These are phyloP conservation scores for Cyphellophora attinorum DNA, from an alignment of 2,329 filamentous ascomycete species.

Conservation along the genomic window DNA sequence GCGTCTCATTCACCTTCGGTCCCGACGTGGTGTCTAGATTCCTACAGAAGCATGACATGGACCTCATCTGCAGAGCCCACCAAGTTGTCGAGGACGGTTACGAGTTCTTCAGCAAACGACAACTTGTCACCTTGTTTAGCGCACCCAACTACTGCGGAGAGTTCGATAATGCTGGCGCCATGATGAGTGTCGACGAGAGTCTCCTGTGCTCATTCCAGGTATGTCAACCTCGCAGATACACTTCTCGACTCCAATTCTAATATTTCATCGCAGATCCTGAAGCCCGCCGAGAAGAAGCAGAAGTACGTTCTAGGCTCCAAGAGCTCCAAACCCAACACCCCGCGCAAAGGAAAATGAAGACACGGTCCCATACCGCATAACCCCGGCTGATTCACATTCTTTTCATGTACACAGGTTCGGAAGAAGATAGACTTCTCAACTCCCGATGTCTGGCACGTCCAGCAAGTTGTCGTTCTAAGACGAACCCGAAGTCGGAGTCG, in stretches of 20 bases:
- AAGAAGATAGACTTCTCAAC: conserved; percentile 61
- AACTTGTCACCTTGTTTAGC: conserved; percentile 94
- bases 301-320: conserved; percentile 85
- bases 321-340: conserved; percentile 57
- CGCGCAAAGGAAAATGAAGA: conserved; percentile 63
- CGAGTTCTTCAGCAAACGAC: conserved; percentile 98
- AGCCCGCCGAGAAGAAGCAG: conserved; percentile 99
- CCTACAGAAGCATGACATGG: conserved; percentile 99
- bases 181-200: conserved; percentile 99
- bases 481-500: background rate
- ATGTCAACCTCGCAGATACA: conserved; percentile 16
- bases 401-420: conserved; percentile 83
- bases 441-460: background rate
- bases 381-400: conserved; percentile 43
- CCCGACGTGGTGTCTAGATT: conserved; percentile 96
- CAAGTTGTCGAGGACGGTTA: conserved; percentile 99
- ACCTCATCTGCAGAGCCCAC: conserved; percentile 95
- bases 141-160: conserved; percentile 99
- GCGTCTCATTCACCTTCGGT: conserved; percentile 97
- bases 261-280: conserved; percentile 63
- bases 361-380: conserved; percentile 3
- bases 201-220: conserved; percentile 98
- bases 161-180: conserved; percentile 97
- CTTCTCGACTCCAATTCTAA: conserved; percentile 4
- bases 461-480: no score